Percentiles rank a stretch among this genome's conserved stretches.
Conservation (phyloP, 2,329 filamentous ascomycete species). For the Lecanicillium sp. region DNA sequence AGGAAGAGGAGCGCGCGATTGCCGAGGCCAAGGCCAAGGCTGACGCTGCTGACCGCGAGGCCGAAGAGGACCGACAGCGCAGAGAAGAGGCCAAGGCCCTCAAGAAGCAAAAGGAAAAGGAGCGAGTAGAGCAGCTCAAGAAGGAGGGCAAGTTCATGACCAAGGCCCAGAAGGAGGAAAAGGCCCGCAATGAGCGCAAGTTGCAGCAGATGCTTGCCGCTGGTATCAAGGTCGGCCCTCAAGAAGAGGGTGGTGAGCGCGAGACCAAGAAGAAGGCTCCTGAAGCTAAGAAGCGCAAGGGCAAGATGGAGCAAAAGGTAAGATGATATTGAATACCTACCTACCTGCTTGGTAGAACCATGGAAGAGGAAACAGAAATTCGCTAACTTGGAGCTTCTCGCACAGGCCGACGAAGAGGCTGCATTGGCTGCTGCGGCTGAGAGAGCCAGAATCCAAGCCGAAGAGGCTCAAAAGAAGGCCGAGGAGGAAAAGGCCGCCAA, state of each 20-base stretch:
- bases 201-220: conserved; percentile 79
- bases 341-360: background rate
- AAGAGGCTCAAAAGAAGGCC: conserved; percentile 54
- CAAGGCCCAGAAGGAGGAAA: conserved; percentile 77
- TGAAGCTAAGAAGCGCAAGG: conserved; percentile 74
- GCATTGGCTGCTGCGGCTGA: conserved; percentile 71
- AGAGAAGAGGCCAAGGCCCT: conserved; percentile 65
- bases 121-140: conserved; percentile 79
- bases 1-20: conserved; percentile 47
- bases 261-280: conserved; percentile 72
- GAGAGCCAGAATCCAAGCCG: conserved; percentile 59
- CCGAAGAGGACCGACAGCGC: conserved; percentile 59
- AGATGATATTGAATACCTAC: conserved; percentile 7
- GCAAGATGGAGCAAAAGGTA: conserved; percentile 50
- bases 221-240: conserved; percentile 62
- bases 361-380: background rate
- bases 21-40: conserved; percentile 58
- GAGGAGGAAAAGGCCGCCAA: conserved; percentile 51
- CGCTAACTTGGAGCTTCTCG: conserved; percentile 6
- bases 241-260: conserved; percentile 39
- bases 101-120: conserved; percentile 82
- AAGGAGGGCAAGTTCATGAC: conserved; percentile 81
- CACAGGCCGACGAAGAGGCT: conserved; percentile 65
- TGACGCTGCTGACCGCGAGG: conserved; percentile 56
- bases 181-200: conserved; percentile 69